Conservation (phyloP, 176 grass and related monocot genomes). For the Hordeum marinum region DNA sequence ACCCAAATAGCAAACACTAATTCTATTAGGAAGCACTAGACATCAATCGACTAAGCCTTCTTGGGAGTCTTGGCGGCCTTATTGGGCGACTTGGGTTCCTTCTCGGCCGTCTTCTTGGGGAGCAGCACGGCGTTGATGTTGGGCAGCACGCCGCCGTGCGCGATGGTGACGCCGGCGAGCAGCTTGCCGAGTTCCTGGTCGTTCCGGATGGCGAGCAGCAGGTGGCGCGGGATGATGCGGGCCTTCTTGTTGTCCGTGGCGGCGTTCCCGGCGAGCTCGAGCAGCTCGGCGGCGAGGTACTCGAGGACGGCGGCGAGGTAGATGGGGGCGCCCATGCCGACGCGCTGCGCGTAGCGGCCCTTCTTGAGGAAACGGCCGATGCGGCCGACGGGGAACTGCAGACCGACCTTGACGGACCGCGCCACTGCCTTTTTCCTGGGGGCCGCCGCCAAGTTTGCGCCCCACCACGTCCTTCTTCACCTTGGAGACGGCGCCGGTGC, state of each 20-base stretch:
- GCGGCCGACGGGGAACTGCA: too few relatives aligned
- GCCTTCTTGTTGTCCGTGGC: conserved; percentile 61
- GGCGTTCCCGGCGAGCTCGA: conserved; percentile 53
- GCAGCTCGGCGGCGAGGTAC: conserved; percentile 41
- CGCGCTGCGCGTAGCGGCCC: conserved; percentile 38
- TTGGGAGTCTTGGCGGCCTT: conserved; percentile 36
- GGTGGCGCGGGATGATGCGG: conserved; percentile 48
- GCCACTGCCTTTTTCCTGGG: too few relatives aligned
- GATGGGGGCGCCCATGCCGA: conserved; percentile 30
- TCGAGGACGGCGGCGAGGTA: conserved; percentile 36
- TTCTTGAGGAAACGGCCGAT: conserved; percentile 30
- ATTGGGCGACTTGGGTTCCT: conserved; percentile 41
- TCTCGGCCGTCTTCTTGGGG: conserved; percentile 43
- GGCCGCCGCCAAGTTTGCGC: too few relatives aligned
- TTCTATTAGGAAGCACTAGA: too few relatives aligned
- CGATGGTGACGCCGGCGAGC: conserved; percentile 45
- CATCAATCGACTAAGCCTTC: conserved; percentile 1
- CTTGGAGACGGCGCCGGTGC: too few relatives aligned
- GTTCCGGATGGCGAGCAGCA: conserved; percentile 47
- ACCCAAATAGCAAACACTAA: too few relatives aligned
- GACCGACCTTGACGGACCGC: too few relatives aligned
- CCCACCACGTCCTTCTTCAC: too few relatives aligned
- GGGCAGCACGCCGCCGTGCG: conserved; percentile 46
- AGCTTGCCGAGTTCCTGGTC: conserved; percentile 59
- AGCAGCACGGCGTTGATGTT: conserved; percentile 54